Evolutionary conservation across 768 basidiomycete genomes (phyloP), one percentile per base, ranked within the genome.

Genomic region (Gautieria morchelliformis): DNA sequence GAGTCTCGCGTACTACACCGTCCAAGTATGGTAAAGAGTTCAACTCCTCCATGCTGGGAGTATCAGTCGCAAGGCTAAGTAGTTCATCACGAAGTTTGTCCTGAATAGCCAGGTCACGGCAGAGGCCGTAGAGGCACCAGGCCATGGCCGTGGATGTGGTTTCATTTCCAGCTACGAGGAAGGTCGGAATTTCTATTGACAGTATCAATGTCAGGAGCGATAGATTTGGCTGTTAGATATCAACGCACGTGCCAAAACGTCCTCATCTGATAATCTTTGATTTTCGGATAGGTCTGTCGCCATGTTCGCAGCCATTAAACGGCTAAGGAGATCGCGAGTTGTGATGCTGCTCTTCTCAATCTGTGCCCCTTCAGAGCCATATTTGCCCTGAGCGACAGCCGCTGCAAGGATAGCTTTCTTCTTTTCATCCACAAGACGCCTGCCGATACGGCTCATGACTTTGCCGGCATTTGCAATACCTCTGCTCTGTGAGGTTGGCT

Each of bases 1-100:
- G 66, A 0, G 76, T 78, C 68, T 87, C 85, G 8, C 78, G 75
- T 2, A 84, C 73, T 10, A 85, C 76, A 19, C 72, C 72, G 60
- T 88, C 88, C n/a, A 90, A 79, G 63, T 85, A 88, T 0, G 83
- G 77, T 3, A 92, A 72, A 4, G 76, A 71, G 56, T 79, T 77
- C 1, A 90, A 75, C 33, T 83, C 76, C 33, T 89, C 87, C 82
- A 88, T 86, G 4, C 76, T 74, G 3, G 86, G 85, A 0, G 69
- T 78, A 10, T 85, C 80, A 0, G 79, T 81, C 0, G 72, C 63
- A 11, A 83, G 69, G 0, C 69, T 63, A 8, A 78, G 67, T 1
- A 85, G 70, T 63, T 89, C 86, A 1, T 78, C 73, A 0, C 84
- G 75, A 0, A 90, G 74, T 60, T 78, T 78, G 9, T 62, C 68